Evolutionary conservation across 805 yeast genomes (phyloP), one percentile per base, ranked within the genome.

Genomic region (Starmera pachycereana): DNA sequence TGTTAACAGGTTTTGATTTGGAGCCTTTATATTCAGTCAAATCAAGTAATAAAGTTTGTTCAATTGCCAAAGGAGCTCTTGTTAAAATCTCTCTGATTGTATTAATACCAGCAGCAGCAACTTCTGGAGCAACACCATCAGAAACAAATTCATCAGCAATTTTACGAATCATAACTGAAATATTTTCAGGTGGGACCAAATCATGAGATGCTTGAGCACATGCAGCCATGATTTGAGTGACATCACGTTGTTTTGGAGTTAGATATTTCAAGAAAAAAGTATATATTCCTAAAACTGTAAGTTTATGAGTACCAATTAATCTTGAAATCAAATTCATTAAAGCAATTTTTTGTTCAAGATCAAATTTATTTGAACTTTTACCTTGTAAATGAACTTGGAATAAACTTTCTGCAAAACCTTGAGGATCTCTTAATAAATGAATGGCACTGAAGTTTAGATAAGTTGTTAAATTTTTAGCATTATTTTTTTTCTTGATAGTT

Each of bases 121-220:
- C 99, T 63, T 92, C 96, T 29, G 95, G 79, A 12, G 97, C 88
- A 32, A 92, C 98, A 71, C 99, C 99, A 56, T 92, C 97, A 49
- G 95, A 83, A 22, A 92, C 96, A 54, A 92, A 92, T 63, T 92
- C 98, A 62, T 92, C 95, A 1, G 98, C 97, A 48, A 92, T 78
- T 57, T 90, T 92, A 42, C 96, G 76, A 9, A 92, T 80, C 50
- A 92, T 78, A 38, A 81, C 80, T 35, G 72, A 67, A 44, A 92
- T 74, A 12, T 79, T 76, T 58, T 92, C 99, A 6, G 99, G 98
- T 22, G 99, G 99, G 8, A 92, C 96, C 53, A 92, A 69, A 54
- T 92, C 97, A 58, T 92, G 99, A 25, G 95, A 75, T 0, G 97
- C 87, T 67, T 92, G 98, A 0, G 98, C 99, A 37, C 85, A 72